Percentiles rank a stretch among this genome's conserved stretches.
These are phyloP conservation scores for Aspergillus bombycis DNA, from an alignment of 2,329 filamentous ascomycete genomes.

Conservation along the genomic window DNA sequence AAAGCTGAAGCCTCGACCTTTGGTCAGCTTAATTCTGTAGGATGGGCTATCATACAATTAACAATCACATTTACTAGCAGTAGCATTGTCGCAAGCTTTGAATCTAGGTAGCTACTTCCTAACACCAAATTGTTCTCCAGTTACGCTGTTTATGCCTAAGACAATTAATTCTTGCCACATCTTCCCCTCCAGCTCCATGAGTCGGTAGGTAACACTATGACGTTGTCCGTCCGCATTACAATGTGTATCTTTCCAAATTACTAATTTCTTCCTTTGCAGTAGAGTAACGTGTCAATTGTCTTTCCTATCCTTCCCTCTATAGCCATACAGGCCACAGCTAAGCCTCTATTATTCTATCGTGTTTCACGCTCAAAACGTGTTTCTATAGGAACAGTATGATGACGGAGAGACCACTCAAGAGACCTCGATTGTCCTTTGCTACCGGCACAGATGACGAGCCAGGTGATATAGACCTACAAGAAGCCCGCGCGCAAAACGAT, in stretches of 20 bases:
- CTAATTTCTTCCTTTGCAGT: not conserved
- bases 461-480: conserved; percentile 58
- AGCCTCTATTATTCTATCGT: not conserved
- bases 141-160: not conserved
- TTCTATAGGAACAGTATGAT: not conserved
- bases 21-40: not conserved
- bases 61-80: not conserved
- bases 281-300: not conserved
- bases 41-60: not conserved
- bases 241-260: not conserved
- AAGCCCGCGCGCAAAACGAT: conserved; percentile 68
- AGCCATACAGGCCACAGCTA: not conserved
- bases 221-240: not conserved
- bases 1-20: not conserved
- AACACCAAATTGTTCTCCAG: not conserved
- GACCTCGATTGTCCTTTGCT: conserved; percentile 54
- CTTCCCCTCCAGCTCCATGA: not conserved
- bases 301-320: not conserved
- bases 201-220: not conserved
- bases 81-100: not conserved
- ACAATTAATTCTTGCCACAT: not conserved
- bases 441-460: conserved; percentile 26
- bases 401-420: conserved; percentile 55
- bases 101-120: not conserved
- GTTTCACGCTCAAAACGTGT: not conserved